Evolutionary conservation across 306 rosid genomes (phyloP).

Genomic region (Biancaea sappan): DNA sequence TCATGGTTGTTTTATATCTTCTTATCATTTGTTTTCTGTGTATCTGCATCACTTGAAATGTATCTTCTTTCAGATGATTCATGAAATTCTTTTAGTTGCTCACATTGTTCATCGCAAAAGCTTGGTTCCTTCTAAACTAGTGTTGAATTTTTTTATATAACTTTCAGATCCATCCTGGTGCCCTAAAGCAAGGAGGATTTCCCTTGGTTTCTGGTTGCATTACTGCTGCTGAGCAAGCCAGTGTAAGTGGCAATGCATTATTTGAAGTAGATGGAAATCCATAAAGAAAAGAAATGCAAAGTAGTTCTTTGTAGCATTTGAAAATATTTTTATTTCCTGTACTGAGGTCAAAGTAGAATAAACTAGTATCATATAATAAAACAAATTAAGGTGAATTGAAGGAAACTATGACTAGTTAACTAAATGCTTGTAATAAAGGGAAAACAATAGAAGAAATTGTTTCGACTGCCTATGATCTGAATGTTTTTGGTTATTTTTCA

Average conservation of each 20-base stretch:
- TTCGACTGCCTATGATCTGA: neutral
- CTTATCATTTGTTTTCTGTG: neutral
- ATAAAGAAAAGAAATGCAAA: neutral
- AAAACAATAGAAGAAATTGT: neutral
- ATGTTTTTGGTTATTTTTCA: neutral
- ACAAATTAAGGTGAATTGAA: conserved; percentile 4
- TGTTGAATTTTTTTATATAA: conserved; percentile 31
- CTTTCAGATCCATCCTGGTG: conserved; percentile 92
- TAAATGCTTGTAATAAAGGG: neutral
- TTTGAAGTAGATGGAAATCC: conserved; percentile 24
- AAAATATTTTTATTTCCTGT: neutral
- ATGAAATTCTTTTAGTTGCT: conserved; percentile 14
- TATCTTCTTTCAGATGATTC: conserved; percentile 1
- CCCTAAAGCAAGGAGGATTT: conserved; percentile 82
- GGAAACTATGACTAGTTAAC: neutral
- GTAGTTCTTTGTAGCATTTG: conserved; percentile 8
- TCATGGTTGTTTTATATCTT: conserved; percentile 3
- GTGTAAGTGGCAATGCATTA: conserved; percentile 57
- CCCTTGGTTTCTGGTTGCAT: conserved; percentile 90
- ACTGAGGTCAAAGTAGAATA: neutral
- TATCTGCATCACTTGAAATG: neutral
- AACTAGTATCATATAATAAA: conserved; percentile 22
- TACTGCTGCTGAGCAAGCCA: conserved; percentile 88
- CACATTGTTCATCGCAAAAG: neutral
- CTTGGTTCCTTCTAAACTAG: conserved; percentile 24